Evolutionary conservation across 345 rosid genomes (phyloP).

Genomic region (Hypericum perforatum): DNA sequence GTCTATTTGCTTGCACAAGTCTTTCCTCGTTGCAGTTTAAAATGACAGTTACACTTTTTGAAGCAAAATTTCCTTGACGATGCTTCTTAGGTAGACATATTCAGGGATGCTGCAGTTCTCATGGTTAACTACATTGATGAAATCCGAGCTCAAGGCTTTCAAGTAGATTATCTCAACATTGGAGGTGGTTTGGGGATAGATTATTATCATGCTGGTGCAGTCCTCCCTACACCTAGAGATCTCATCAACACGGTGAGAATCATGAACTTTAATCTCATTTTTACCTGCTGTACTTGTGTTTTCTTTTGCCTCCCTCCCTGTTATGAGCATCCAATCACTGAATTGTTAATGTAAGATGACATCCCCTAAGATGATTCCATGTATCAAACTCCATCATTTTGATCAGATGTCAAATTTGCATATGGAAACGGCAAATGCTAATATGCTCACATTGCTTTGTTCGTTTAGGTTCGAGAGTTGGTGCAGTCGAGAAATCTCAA

Average conservation of each 20-base stretch:
- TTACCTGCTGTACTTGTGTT: too few relatives aligned
- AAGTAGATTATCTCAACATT: slow-evolving; percentile 76
- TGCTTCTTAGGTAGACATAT: slow-evolving; percentile 75
- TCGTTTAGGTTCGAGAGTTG: slow-evolving; percentile 68
- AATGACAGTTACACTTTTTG: too few relatives aligned
- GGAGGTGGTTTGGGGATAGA: slow-evolving; percentile 99
- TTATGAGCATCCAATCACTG: too few relatives aligned
- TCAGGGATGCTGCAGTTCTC: slow-evolving; percentile 85
- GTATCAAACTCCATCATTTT: background rate
- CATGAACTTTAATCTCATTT: background rate
- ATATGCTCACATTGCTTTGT: slow-evolving; percentile 1
- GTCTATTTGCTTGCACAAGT: too few relatives aligned
- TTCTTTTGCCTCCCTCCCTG: too few relatives aligned
- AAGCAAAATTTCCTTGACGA: too few relatives aligned
- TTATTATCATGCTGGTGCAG: slow-evolving; percentile 72
- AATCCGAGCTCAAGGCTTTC: slow-evolving; percentile 85
- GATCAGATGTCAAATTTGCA: background rate
- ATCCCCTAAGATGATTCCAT: too few relatives aligned
- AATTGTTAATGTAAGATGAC: too few relatives aligned
- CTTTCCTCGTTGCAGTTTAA: too few relatives aligned
- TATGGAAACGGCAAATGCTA: background rate
- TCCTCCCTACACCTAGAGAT: slow-evolving; percentile 89
- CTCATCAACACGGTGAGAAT: slow-evolving; percentile 76
- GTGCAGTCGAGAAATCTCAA: slow-evolving; percentile 69
- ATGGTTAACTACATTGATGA: slow-evolving; percentile 85